Percentiles rank a stretch among this genome's conserved stretches.
Conservation (phyloP, 2,329 filamentous ascomycete genomes). For the Alternaria triticina region DNA sequence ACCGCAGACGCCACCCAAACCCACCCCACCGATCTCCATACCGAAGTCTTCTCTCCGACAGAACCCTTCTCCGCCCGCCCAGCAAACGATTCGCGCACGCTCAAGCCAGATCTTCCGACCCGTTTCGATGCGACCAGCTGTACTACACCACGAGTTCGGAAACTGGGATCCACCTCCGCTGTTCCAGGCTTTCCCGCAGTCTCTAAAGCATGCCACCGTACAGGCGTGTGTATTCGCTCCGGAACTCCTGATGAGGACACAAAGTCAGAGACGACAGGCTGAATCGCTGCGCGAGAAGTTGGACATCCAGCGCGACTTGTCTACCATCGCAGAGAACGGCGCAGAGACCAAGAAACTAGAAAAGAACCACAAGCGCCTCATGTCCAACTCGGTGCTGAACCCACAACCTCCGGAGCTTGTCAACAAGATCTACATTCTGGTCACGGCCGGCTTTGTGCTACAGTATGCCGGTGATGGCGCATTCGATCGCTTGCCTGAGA, state of each 20-base stretch:
- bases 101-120: conserved; percentile 42
- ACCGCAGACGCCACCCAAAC: conserved; percentile 36
- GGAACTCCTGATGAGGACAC: conserved; percentile 70
- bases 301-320: conserved; percentile 44
- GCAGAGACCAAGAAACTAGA: conserved; percentile 43
- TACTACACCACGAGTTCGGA: conserved; percentile 40
- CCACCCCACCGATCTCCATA: conserved; percentile 22
- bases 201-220: conserved; percentile 75
- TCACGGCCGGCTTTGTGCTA: conserved; percentile 73
- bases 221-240: conserved; percentile 71
- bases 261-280: conserved; percentile 60
- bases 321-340: conserved; percentile 35
- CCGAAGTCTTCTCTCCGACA: conserved; percentile 39
- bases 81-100: conserved; percentile 40
- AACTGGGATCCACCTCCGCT: conserved; percentile 68
- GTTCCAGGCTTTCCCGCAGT: conserved; percentile 86
- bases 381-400: conserved; percentile 49
- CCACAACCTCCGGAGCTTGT: conserved; percentile 68
- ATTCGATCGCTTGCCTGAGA: conserved; percentile 76
- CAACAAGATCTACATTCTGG: conserved; percentile 74
- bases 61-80: conserved; percentile 37
- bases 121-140: conserved; percentile 34
- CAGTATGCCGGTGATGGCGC: conserved; percentile 76
- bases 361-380: conserved; percentile 52
- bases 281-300: conserved; percentile 49